Evolutionary conservation across 495 filamentous ascomycete species (phyloP).

Genomic region (Oidiodendron maius): DNA sequence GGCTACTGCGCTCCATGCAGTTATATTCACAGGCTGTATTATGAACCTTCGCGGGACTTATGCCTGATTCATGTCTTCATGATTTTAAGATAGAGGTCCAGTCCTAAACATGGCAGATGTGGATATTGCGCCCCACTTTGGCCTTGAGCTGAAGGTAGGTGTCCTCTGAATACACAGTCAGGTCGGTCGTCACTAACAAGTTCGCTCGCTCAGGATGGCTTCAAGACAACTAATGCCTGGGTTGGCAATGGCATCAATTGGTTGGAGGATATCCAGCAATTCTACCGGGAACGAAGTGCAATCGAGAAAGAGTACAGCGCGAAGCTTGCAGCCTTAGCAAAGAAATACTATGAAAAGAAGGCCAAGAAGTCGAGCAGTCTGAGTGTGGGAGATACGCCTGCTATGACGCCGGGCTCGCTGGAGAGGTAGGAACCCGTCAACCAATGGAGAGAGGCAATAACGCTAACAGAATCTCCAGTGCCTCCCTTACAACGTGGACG

Average conservation of each 20-base stretch:
- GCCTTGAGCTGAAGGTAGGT: constrained; percentile 81
- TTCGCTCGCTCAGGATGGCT: constrained; percentile 58
- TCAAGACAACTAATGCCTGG: constrained; percentile 92
- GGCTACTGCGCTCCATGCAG: background rate
- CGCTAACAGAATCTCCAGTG: constrained; percentile 37
- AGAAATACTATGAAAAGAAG: constrained; percentile 96
- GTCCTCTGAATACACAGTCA: constrained; percentile 6
- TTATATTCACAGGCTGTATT: constrained; percentile 1
- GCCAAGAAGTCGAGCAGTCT: constrained; percentile 79
- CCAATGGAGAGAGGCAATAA: background rate
- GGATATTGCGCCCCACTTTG: constrained; percentile 73
- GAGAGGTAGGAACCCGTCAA: constrained; percentile 56
- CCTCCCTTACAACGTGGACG: constrained; percentile 93
- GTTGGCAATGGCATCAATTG: constrained; percentile 82
- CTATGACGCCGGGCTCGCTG: constrained; percentile 88
- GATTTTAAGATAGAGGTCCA: background rate
- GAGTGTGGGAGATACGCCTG: constrained; percentile 90
- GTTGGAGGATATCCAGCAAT: constrained; percentile 95
- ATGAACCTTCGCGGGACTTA: constrained; percentile 7
- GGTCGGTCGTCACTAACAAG: constrained; percentile 1
- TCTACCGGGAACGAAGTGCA: constrained; percentile 86
- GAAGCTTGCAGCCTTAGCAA: constrained; percentile 79
- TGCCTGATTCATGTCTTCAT: constrained; percentile 11
- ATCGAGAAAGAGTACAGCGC: constrained; percentile 96
- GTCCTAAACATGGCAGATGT: constrained; percentile 60